Conservation (phyloP, 1,284 basidiomycete genomes). For the Pisolithus thermaeus region DNA sequence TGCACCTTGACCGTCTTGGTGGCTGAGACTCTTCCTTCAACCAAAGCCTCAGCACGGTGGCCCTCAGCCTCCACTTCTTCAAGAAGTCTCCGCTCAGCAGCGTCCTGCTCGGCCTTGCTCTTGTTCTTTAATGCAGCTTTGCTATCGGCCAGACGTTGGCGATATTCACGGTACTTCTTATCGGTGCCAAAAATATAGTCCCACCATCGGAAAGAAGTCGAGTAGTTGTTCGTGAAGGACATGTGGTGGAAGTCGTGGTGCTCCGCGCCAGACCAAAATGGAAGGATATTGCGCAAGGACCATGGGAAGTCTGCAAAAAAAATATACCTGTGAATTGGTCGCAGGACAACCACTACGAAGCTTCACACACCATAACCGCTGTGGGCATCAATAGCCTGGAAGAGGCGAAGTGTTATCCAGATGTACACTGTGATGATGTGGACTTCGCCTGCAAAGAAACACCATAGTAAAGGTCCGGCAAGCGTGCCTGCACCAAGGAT, state of each 20-base stretch:
- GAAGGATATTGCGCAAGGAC: slow-evolving; percentile 92
- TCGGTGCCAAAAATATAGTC: slow-evolving; percentile 86
- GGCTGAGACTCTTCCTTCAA: slow-evolving; percentile 14
- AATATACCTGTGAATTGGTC: slow-evolving; percentile 4
- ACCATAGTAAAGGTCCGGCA: slow-evolving; percentile 82
- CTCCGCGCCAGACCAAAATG: slow-evolving; percentile 98
- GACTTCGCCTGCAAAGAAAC: slow-evolving; percentile 64
- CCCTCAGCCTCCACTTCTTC: slow-evolving; percentile 70
- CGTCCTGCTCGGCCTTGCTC: slow-evolving; percentile 46
- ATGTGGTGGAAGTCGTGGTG: slow-evolving; percentile 98
- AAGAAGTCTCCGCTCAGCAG: slow-evolving; percentile 54
- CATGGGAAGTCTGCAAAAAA: slow-evolving; percentile 78
- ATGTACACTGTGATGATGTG: slow-evolving; percentile 93
- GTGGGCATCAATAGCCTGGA: slow-evolving; percentile 98
- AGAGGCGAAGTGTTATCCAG: slow-evolving; percentile 92
- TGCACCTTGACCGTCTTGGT: slow-evolving; percentile 22
- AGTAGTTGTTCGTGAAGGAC: slow-evolving; percentile 87
- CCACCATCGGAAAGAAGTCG: slow-evolving; percentile 91
- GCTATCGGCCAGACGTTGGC: slow-evolving; percentile 48
- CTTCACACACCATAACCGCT: slow-evolving; percentile 75
- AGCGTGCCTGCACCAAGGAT: slow-evolving; percentile 88
- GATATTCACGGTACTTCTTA: slow-evolving; percentile 76
- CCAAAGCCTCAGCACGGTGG: slow-evolving; percentile 59
- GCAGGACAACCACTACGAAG: not conserved
- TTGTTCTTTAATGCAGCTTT: slow-evolving; percentile 52